Conservation (phyloP, 371 early-diverging fungal genomes). For the Mucor circinelloides region DNA sequence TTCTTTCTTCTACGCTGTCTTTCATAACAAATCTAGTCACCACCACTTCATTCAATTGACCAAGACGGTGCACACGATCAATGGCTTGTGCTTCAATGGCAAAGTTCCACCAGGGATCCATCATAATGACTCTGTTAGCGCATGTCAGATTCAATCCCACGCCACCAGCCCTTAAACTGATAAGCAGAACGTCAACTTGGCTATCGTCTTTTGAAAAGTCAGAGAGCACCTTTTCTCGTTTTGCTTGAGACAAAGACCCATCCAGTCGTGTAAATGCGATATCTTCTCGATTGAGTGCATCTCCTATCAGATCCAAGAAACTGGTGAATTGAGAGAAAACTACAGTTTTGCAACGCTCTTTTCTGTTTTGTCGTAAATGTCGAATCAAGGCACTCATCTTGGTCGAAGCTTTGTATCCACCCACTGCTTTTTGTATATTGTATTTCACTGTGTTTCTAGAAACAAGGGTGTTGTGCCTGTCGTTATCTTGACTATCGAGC, state of each 20-base stretch:
- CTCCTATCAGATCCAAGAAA: slow-evolving; percentile 71
- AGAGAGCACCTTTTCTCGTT: slow-evolving; percentile 61
- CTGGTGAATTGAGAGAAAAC: slow-evolving; percentile 88
- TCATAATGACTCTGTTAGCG: slow-evolving; percentile 74
- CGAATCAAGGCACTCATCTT: slow-evolving; percentile 66
- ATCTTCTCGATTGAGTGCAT: slow-evolving; percentile 51
- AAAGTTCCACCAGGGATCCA: slow-evolving; percentile 90
- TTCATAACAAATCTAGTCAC: slow-evolving; percentile 63
- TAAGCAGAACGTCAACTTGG: slow-evolving; percentile 64
- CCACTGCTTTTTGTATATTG: slow-evolving; percentile 48
- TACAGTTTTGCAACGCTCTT: slow-evolving; percentile 55
- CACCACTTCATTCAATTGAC: slow-evolving; percentile 66
- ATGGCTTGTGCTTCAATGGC: slow-evolving; percentile 85
- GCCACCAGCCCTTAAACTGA: slow-evolving; percentile 87
- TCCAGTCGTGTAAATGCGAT: slow-evolving; percentile 69
- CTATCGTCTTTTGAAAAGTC: slow-evolving; percentile 48
- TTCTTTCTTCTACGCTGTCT: slow-evolving; percentile 68
- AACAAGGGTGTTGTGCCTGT: background rate
- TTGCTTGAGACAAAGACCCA: slow-evolving; percentile 65
- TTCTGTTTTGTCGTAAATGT: slow-evolving; percentile 42
- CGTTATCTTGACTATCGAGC: background rate
- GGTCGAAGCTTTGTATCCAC: slow-evolving; percentile 59
- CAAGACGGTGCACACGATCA: slow-evolving; percentile 87
- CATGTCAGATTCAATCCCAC: slow-evolving; percentile 88
- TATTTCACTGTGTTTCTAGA: slow-evolving; percentile 13